Base-by-base conservation (phyloP, 164 flowering plant genomes). In the Annona squamosa region DNA sequence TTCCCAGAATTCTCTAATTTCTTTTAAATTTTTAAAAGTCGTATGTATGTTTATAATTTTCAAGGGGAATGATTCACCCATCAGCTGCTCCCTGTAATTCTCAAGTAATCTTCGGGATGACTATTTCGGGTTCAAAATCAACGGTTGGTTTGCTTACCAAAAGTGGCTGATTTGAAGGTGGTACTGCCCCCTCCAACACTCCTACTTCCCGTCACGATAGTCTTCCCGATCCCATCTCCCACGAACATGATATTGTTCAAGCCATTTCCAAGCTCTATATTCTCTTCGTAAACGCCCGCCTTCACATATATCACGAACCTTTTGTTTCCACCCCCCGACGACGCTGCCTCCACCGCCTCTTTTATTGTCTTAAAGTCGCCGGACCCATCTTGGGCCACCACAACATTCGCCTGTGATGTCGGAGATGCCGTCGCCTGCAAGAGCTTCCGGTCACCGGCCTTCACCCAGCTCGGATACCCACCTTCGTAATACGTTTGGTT, bases 161-260 rank as follows among this genome's bases (percentile, higher is more conserved):
- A 77, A 19, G 86, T 81, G 9, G 86, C 86, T 1, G 83, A 80
- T 7, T 75, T 63, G 65, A 78, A 83, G n/a, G 87, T 85, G 64
- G 96, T 89, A 62, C 85, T 65, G 42, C 91, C 94, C 5, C 91
- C 94, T 3, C 82, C 87, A 6, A 87, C 92, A 67, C 94, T 92
- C 71, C 63, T 86, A 74, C 90, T 88, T 2, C 98, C 94, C 10
- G 97, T 90, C 56, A 93, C 78, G 9, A 91, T 82, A 7, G 98
- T 93, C 79, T 73, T 85, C 5, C 90, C 90, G 0, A 85, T 86
- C 0, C 98, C 97, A 78, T 90, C 98, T 4, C 98, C 98, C 37
- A 85, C 78, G 57, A 93, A 52, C 92, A 86, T 87, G 3, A 92
- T 77, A 68, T 90, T 87, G 71, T 81, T 81, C 84, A 79, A 48